Evolutionary conservation across 495 filamentous ascomycete genomes (phyloP).

Genomic region (Aspergillus panamensis): DNA sequence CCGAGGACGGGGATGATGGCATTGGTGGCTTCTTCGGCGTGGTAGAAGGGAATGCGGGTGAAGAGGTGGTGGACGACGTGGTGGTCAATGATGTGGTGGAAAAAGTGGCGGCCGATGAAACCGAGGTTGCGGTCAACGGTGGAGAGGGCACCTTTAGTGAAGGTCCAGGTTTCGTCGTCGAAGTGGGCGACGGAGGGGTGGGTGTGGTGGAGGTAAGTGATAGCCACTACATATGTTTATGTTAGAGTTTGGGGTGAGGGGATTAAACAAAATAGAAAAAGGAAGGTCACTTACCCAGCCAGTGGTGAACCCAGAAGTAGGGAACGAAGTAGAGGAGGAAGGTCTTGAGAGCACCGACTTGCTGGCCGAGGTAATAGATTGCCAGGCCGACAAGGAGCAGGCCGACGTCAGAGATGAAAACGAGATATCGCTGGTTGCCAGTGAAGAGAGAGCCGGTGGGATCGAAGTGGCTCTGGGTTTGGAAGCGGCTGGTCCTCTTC

Average conservation of each 20-base stretch:
- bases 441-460: slow-evolving; percentile 60
- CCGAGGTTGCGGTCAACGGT: slow-evolving; percentile 89
- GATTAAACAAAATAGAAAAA: not conserved
- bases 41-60: slow-evolving; percentile 82
- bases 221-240: slow-evolving; percentile 52
- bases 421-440: slow-evolving; percentile 49
- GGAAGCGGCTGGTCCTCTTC: slow-evolving; percentile 40
- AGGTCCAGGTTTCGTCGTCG: slow-evolving; percentile 72
- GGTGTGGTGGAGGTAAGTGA: slow-evolving; percentile 90
- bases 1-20: slow-evolving; percentile 84
- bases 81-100: slow-evolving; percentile 91
- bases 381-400: slow-evolving; percentile 43
- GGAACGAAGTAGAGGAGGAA: slow-evolving; percentile 51
- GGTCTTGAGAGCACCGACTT: slow-evolving; percentile 50
- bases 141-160: slow-evolving; percentile 76
- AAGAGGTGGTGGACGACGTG: slow-evolving; percentile 91
- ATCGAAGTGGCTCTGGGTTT: slow-evolving; percentile 53
- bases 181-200: slow-evolving; percentile 86
- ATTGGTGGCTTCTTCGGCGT: slow-evolving; percentile 82
- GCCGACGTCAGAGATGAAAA: slow-evolving; percentile 59
- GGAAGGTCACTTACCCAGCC: slow-evolving; percentile 44
- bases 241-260: not conserved
- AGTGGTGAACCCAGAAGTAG: slow-evolving; percentile 61
- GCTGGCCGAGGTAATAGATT: slow-evolving; percentile 40
- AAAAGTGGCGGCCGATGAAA: slow-evolving; percentile 78